A percentile compares a stretch with the other conserved stretches of the same genome.
Conservation (phyloP, 1,139 yeast species). For the Sugiyamaella neomexicana region DNA sequence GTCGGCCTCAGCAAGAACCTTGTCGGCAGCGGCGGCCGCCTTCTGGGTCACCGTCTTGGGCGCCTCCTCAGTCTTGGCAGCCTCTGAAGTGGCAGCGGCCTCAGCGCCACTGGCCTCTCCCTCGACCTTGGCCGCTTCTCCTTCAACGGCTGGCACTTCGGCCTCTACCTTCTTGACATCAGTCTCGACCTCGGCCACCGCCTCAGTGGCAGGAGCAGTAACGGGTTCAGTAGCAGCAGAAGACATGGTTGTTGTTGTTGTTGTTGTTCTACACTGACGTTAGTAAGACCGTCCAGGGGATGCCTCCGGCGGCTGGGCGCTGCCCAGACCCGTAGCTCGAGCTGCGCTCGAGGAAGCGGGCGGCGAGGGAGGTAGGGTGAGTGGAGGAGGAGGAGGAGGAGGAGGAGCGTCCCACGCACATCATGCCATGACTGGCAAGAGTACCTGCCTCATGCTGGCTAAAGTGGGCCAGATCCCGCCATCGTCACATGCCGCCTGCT, state of each 20-base stretch:
- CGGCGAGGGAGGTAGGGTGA: background rate
- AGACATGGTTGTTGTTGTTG: conserved; percentile 10
- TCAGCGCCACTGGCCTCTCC: conserved; percentile 24
- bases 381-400: background rate
- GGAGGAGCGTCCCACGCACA: background rate
- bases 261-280: background rate
- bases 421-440: background rate
- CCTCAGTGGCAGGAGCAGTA: conserved; percentile 19
- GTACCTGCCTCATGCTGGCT: background rate
- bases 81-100: conserved; percentile 16
- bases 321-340: background rate
- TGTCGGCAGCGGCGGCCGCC: conserved; percentile 28
- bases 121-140: conserved; percentile 24
- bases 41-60: conserved; percentile 24
- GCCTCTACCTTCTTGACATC: conserved; percentile 20
- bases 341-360: background rate
- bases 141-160: conserved; percentile 21
- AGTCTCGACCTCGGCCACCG: conserved; percentile 22
- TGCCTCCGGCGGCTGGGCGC: background rate
- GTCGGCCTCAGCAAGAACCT: conserved; percentile 22
- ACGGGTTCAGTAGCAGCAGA: conserved; percentile 18
- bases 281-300: background rate
- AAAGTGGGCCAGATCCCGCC: too few species aligned
- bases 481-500: too few species aligned
- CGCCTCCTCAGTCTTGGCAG: background rate